Percentiles rank a stretch among this genome's conserved stretches.
These are phyloP conservation scores for Clavaria fumosa DNA, from an alignment of 768 basidiomycete species.

Conservation along the genomic window DNA sequence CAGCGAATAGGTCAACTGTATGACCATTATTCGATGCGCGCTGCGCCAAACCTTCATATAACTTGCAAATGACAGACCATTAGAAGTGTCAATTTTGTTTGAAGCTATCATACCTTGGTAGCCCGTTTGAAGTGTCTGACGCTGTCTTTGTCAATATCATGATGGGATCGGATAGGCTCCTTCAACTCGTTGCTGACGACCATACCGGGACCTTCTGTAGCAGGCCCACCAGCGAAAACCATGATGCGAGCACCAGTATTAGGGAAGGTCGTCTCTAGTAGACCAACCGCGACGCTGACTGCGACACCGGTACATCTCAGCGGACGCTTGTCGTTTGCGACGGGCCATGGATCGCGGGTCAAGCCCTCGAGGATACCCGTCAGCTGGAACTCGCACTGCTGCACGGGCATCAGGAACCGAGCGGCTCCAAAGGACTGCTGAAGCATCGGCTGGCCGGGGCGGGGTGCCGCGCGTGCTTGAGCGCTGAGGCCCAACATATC, in stretches of 20 bases:
- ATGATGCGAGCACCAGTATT: conserved; percentile 95
- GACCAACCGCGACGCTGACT: conserved; percentile 79
- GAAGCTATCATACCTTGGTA: conserved; percentile 50
- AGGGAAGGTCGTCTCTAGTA: conserved; percentile 88
- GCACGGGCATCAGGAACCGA: conserved; percentile 82
- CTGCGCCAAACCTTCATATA: conserved; percentile 89
- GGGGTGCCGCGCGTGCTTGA: conserved; percentile 68
- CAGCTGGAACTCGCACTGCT: conserved; percentile 91
- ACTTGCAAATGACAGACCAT: conserved; percentile 35
- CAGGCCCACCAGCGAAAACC: conserved; percentile 90
- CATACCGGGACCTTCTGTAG: conserved; percentile 93
- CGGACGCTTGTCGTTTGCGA: conserved; percentile 85
- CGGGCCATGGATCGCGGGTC: conserved; percentile 90
- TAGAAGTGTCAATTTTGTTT: conserved; percentile 7
- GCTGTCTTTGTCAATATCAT: conserved; percentile 94
- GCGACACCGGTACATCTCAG: conserved; percentile 93
- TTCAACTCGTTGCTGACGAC: conserved; percentile 91
- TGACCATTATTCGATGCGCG: conserved; percentile 91
- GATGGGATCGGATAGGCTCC: conserved; percentile 96
- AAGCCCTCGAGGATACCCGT: conserved; percentile 85
- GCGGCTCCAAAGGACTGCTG: conserved; percentile 72
- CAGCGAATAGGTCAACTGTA: conserved; percentile 88
- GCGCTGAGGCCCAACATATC: conserved; percentile 90
- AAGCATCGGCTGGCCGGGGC: conserved; percentile 71
- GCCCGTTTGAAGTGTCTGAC: conserved; percentile 97